Evolutionary conservation across 2,329 filamentous ascomycete genomes (phyloP), one percentile per base, ranked within the genome.

Genomic region (Pestalotiopsis sp.): DNA sequence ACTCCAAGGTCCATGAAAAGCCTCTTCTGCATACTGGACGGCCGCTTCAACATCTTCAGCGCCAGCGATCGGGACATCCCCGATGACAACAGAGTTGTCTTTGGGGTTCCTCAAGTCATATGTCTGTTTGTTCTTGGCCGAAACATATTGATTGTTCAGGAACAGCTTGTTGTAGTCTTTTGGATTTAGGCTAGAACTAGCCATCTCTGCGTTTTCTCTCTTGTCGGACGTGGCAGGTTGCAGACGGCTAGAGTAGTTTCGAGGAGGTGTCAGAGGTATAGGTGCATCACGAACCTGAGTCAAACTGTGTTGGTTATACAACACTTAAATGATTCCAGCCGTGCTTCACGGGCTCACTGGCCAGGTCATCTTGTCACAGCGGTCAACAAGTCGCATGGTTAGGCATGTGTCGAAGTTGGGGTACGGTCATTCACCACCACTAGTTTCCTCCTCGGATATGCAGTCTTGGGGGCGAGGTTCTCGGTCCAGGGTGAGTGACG

Each of bases 21-120:
- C 86, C 4, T 80, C 80, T 60, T 85, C 81, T 0, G 85, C 85
- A 4, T 83, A 82, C 11, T 78, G 79, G 3, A 87, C 84, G 1
- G 85, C 85, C 5, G 75, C 75, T 64, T 87, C 81, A 39, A 85
- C 83, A 73, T 85, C 83, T 14, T 80, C 75, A 60, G 81, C 77
- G 14, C 81, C 82, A 20, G 41, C 45, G 20, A 66, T 9, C 6
- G 64, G 64, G 4, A 66, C 31, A 14, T 56, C 27, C 3, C 36
- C 45, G 45, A 14, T 57, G 5, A 66, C 64, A 25, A 66, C 6
- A n/a, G 13, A 12, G 5, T 41, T 49, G 23, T 64, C 39, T 17
- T 64, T 64, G 11, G 61, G 61, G 25, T 64, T 64, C 3, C 38
- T 25, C 5, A 64, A n/a, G 3, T 12, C 25, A 38, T 38, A 64